phyloP scores from a whole-genome alignment of 805 yeast species.

The Saccharomycopsis schoenii region DNA sequence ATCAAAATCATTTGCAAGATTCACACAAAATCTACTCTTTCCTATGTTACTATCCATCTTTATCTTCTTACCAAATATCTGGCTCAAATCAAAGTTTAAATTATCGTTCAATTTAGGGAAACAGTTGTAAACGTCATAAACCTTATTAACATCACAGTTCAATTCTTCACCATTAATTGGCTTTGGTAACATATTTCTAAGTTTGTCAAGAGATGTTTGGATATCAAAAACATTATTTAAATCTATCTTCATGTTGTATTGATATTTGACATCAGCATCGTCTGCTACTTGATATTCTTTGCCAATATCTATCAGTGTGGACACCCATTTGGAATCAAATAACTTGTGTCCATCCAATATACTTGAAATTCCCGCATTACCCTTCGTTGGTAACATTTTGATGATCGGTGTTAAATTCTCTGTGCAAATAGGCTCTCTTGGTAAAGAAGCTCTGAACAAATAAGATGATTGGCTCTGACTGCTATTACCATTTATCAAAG shows the following conservation, averaged over 20 bases:
- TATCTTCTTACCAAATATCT: conserved; percentile 61
- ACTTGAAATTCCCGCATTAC: conserved; percentile 79
- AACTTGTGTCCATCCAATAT: conserved; percentile 83
- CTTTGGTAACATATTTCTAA: conserved; percentile 62
- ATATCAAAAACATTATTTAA: conserved; percentile 68
- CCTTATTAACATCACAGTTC: conserved; percentile 59
- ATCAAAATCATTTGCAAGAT: conserved; percentile 23
- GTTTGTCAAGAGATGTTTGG: conserved; percentile 54
- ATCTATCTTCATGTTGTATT: conserved; percentile 49
- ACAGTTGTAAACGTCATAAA: conserved; percentile 54
- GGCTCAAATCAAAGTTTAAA: conserved; percentile 43
- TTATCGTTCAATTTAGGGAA: conserved; percentile 55
- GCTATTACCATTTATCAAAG: conserved; percentile 9
- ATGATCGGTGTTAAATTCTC: conserved; percentile 92
- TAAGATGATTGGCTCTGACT: conserved; percentile 23
- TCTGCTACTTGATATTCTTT: background rate
- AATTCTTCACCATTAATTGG: conserved; percentile 65
- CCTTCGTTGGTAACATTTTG: conserved; percentile 84
- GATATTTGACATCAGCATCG: conserved; percentile 40
- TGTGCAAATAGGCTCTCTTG: conserved; percentile 93
- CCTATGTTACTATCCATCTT: conserved; percentile 38
- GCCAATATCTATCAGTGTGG: conserved; percentile 73
- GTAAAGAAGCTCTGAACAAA: conserved; percentile 74
- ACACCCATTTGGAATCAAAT: conserved; percentile 89
- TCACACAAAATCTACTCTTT: conserved; percentile 33